Percentiles rank a stretch among this genome's conserved stretches.
These are phyloP conservation scores for Phaeophleospora eucalypticola DNA, from an alignment of 2,329 filamentous ascomycete genomes.

Conservation along the genomic window DNA sequence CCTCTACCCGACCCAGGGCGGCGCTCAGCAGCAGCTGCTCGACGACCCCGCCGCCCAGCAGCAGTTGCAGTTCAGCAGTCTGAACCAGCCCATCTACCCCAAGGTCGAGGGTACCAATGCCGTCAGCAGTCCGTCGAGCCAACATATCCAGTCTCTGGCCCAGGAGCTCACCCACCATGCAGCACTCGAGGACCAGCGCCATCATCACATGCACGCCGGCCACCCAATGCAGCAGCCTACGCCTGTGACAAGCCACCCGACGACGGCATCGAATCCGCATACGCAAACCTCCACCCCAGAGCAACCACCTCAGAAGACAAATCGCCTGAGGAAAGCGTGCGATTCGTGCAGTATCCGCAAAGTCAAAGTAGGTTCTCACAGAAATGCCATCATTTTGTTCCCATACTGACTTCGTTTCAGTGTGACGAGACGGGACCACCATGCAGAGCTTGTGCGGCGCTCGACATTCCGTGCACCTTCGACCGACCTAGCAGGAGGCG, in stretches of 20 bases:
- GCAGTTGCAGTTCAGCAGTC: slow-evolving; percentile 31
- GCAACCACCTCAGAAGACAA: slow-evolving; percentile 31
- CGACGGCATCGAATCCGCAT: slow-evolving; percentile 20
- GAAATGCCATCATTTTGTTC: background rate
- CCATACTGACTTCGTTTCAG: slow-evolving; percentile 32
- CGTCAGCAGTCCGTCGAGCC: slow-evolving; percentile 23
- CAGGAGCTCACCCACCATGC: slow-evolving; percentile 30
- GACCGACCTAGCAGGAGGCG: slow-evolving; percentile 59
- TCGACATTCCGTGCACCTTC: slow-evolving; percentile 66
- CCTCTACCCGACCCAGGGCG: slow-evolving; percentile 29
- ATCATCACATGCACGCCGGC: slow-evolving; percentile 29
- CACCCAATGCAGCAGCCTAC: slow-evolving; percentile 27
- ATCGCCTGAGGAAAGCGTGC: slow-evolving; percentile 39
- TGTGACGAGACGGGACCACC: slow-evolving; percentile 65
- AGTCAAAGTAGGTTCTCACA: slow-evolving; percentile 32
- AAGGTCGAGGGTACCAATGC: slow-evolving; percentile 31
- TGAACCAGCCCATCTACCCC: slow-evolving; percentile 33
- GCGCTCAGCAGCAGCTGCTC: slow-evolving; percentile 31
- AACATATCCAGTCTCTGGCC: slow-evolving; percentile 32
- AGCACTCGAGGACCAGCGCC: slow-evolving; percentile 29
- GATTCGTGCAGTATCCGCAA: slow-evolving; percentile 39
- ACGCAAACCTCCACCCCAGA: slow-evolving; percentile 22
- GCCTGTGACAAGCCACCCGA: slow-evolving; percentile 22
- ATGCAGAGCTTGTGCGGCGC: slow-evolving; percentile 59
- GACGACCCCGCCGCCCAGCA: slow-evolving; percentile 32